Evolutionary conservation across 352 stramenopile genomes (phyloP).

Genomic region (Phytophthora aleatoria): DNA sequence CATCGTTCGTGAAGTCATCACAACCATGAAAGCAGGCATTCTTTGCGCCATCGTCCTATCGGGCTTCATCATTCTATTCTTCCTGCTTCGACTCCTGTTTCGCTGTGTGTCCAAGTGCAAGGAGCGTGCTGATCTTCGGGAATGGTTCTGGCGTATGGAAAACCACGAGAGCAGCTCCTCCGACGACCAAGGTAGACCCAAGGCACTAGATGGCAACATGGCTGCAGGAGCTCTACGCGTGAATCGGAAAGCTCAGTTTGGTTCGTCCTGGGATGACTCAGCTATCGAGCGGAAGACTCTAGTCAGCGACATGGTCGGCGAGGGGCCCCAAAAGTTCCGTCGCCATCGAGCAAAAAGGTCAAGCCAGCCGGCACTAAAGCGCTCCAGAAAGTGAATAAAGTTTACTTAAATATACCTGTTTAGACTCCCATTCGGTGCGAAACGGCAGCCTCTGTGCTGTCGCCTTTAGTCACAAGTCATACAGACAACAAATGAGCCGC

Average conservation of each 20-base stretch:
- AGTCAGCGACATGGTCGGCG: constrained; percentile 61
- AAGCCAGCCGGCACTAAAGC: constrained; percentile 29
- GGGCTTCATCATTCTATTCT: constrained; percentile 74
- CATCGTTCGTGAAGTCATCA: constrained; percentile 81
- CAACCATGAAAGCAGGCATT: constrained; percentile 87
- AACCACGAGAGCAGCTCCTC: constrained; percentile 14
- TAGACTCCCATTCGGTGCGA: background rate
- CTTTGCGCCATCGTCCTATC: constrained; percentile 75
- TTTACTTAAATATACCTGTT: background rate
- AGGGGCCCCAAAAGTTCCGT: constrained; percentile 43
- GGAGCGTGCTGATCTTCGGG: constrained; percentile 67
- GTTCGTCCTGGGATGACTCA: constrained; percentile 76
- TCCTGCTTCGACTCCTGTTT: constrained; percentile 68
- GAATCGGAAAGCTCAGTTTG: constrained; percentile 79
- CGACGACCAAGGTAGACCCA: constrained; percentile 6
- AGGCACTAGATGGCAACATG: constrained; percentile 8
- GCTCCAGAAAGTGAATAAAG: constrained; percentile 39
- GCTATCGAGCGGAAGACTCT: constrained; percentile 83
- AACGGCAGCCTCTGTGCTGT: constrained; percentile 11
- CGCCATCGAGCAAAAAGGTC: constrained; percentile 40
- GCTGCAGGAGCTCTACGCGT: constrained; percentile 46
- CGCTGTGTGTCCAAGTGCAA: constrained; percentile 77
- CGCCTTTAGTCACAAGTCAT: background rate
- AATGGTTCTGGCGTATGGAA: constrained; percentile 82
- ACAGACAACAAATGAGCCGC: constrained; percentile 23